A percentile compares a stretch with the other conserved stretches of the same genome.
Conservation (phyloP, 352 stramenopile genomes). For the Pythium dissotocum region DNA sequence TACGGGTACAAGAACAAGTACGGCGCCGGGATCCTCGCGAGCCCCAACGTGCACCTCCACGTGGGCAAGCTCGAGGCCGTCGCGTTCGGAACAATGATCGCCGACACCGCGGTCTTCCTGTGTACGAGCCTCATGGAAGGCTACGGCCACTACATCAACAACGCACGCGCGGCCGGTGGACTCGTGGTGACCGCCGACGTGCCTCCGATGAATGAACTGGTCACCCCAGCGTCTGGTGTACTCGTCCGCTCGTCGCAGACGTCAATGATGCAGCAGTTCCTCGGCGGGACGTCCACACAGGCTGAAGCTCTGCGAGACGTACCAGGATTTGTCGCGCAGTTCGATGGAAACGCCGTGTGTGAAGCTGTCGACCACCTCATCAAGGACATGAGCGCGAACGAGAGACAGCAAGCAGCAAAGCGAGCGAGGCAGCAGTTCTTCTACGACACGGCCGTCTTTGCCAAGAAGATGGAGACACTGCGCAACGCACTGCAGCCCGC, state of each 20-base stretch:
- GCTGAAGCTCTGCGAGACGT: constrained; percentile 29
- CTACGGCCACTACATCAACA: constrained; percentile 70
- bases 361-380: constrained; percentile 40
- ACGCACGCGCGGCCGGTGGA: constrained; percentile 40
- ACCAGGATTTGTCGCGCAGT: constrained; percentile 41
- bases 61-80: constrained; percentile 33
- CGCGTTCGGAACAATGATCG: constrained; percentile 54
- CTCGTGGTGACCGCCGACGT: constrained; percentile 50
- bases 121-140: constrained; percentile 60
- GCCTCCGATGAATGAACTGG: constrained; percentile 60
- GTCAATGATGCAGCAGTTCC: constrained; percentile 43
- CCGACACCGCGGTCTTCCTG: constrained; percentile 49
- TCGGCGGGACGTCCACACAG: constrained; percentile 38
- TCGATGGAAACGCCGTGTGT: constrained; percentile 38
- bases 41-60: constrained; percentile 33
- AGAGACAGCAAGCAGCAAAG: constrained; percentile 33
- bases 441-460: constrained; percentile 63
- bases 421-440: constrained; percentile 54
- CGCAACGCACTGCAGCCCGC: constrained; percentile 24
- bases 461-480: constrained; percentile 52
- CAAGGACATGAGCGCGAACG: constrained; percentile 23
- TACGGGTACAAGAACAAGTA: constrained; percentile 32
- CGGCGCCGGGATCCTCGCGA: constrained; percentile 13
- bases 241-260: constrained; percentile 36
- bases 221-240: constrained; percentile 42